Conservation (phyloP, 2,329 filamentous ascomycete species). For the Beauveria sp. region DNA sequence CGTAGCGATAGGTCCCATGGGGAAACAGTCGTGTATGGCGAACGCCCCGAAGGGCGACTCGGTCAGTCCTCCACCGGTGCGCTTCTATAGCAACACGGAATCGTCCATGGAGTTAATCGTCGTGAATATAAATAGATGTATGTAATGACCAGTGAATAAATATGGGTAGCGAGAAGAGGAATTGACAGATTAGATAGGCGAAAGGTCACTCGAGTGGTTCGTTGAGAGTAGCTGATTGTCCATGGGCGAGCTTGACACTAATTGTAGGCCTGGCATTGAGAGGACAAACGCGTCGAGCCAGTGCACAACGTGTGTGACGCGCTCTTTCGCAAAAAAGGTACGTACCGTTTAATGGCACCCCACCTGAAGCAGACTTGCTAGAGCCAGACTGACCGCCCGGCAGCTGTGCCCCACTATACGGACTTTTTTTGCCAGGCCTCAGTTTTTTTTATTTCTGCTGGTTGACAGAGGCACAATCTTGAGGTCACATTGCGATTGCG, state of each 20-base stretch:
- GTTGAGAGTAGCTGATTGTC: neutral
- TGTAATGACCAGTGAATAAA: too few relatives aligned
- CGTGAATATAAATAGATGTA: neutral
- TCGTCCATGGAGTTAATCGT: neutral
- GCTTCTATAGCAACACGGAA: conserved; percentile 6
- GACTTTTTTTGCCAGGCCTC: conserved; percentile 27
- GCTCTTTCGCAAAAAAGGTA: conserved; percentile 11
- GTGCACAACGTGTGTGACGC: neutral
- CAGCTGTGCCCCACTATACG: conserved; percentile 22
- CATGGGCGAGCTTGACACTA: neutral
- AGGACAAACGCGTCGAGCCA: conserved; percentile 2
- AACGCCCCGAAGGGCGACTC: neutral
- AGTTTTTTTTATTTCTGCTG: conserved; percentile 27
- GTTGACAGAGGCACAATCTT: conserved; percentile 6
- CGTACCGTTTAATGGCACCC: conserved; percentile 17
- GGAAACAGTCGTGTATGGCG: neutral
- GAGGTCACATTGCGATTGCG: neutral
- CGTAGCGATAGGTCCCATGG: conserved; percentile 37
- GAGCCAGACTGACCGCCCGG: conserved; percentile 4
- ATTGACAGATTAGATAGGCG: neutral
- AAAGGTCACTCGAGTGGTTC: neutral
- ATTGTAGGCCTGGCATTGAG: neutral
- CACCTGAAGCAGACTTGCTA: conserved; percentile 6
- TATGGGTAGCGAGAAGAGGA: too few relatives aligned
- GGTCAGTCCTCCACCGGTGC: neutral